Evolutionary conservation across 2,329 filamentous ascomycete species (phyloP), one percentile per base, ranked within the genome.

Genomic region (Alternaria infectoria): DNA sequence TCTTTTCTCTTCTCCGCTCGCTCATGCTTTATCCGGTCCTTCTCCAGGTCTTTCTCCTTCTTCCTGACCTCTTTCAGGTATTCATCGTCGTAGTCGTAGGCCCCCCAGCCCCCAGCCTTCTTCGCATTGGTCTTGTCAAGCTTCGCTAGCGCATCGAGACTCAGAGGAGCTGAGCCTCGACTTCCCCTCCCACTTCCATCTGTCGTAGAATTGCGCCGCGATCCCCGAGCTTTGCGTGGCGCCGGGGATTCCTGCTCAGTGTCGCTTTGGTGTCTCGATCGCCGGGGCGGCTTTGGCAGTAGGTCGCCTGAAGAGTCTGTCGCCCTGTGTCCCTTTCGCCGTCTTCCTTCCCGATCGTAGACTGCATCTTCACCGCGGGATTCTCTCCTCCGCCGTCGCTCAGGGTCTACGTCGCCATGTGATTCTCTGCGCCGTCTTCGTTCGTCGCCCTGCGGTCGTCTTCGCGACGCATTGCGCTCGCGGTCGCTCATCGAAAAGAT

Each of bases 111-210:
- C 4, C 81, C 81, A 2, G 72, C 68, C 61, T 82, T 83, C 66
- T 87, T 85, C 25, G 85, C 83, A 77, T 92, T 90, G 57, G 87
- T 81, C 54, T 87, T 84, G 70, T 93, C 86, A 50, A 94, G 79
- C 72, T 89, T 87, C 12, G 89, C 89, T 52, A 94, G 79, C 6
- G 90, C 88, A 69, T 88, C 86, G 64, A 80, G 82, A 78, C 73
- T 88, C 71, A 85, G 69, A 51, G 79, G 76, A 43, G 79, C 79
- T 54, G 71, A 69, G 30, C 59, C 58, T 9, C 66, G 57, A 59
- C 69, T 72, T 70, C 77, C 76, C 19, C 72, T 75, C 6, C 71
- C 71, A 30, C 74, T 77, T 17, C 74, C 73, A 45, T 71, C 70
- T 25, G 74, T 70, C 1, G 65, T 69, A 23, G 69, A 71, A 45